Percentiles rank a stretch among this genome's conserved stretches.
Evolutionary conservation across 495 filamentous ascomycete genomes (phyloP).

Genomic region (Cenococcum geophilum): DNA sequence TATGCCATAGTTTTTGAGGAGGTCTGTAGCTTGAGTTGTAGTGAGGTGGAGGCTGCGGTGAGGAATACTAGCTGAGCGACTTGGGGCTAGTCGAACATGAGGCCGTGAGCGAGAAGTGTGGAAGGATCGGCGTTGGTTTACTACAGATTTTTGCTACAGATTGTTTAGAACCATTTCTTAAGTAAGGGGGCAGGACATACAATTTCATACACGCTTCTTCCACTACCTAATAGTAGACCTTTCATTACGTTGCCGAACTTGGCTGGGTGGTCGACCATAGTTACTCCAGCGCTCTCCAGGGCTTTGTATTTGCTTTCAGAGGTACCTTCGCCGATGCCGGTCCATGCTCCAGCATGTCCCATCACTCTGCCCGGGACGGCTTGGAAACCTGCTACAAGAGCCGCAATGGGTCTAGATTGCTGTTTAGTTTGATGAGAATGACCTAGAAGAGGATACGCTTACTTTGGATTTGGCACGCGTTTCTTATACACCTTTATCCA

Average conservation of each 20-base stretch:
- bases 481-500: constrained; percentile 67
- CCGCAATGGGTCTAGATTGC: constrained; percentile 63
- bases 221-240: constrained; percentile 43
- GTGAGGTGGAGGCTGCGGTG: constrained; percentile 58
- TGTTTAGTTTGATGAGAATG: constrained; percentile 11
- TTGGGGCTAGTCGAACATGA: constrained; percentile 1
- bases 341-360: constrained; percentile 84
- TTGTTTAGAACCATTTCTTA: constrained; percentile 1
- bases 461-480: constrained; percentile 61
- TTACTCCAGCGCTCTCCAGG: constrained; percentile 63
- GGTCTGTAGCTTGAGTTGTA: constrained; percentile 51
- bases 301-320: constrained; percentile 60
- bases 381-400: constrained; percentile 63
- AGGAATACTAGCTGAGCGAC: neutral
- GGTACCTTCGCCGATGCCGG: constrained; percentile 58
- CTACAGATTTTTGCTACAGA: constrained; percentile 24
- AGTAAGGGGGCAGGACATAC: constrained; percentile 14
- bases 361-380: constrained; percentile 66
- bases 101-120: constrained; percentile 26
- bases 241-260: constrained; percentile 72
- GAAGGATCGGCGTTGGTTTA: constrained; percentile 30
- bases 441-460: constrained; percentile 30
- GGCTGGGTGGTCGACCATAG: constrained; percentile 73
- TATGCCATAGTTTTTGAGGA: constrained; percentile 52
- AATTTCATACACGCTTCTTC: constrained; percentile 32